A percentile compares a stretch with the other conserved stretches of the same genome.
phyloP scores from a whole-genome alignment of 2,329 filamentous ascomycete genomes.

The Aspergillus sp. region DNA sequence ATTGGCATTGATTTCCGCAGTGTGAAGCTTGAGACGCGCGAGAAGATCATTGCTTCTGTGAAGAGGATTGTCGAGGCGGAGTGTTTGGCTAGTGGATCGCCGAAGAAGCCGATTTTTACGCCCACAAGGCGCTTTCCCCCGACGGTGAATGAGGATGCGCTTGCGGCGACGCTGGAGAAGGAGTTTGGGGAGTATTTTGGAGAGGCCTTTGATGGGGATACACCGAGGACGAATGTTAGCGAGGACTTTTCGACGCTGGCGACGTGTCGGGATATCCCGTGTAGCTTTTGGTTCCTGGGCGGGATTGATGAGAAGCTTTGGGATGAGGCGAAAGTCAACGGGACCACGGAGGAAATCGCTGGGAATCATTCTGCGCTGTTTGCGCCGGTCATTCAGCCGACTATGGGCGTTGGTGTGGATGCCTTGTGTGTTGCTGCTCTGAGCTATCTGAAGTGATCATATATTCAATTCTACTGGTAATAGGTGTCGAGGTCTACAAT shows the following conservation, averaged over 20 bases:
- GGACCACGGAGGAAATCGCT: slow-evolving; percentile 50
- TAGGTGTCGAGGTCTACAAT: no score
- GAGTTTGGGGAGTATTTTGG: slow-evolving; percentile 51
- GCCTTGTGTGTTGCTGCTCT: slow-evolving; percentile 53
- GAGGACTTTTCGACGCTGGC: slow-evolving; percentile 62
- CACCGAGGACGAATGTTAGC: slow-evolving; percentile 38
- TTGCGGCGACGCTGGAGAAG: slow-evolving; percentile 45
- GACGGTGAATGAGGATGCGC: slow-evolving; percentile 51
- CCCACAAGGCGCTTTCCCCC: slow-evolving; percentile 53
- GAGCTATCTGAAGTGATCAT: slow-evolving; percentile 44
- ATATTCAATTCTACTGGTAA: no score
- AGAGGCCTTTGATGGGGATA: slow-evolving; percentile 33
- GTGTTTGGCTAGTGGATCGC: slow-evolving; percentile 51
- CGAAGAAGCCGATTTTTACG: slow-evolving; percentile 48
- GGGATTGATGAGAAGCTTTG: slow-evolving; percentile 52
- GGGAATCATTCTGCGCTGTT: slow-evolving; percentile 62
- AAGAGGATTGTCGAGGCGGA: slow-evolving; percentile 59
- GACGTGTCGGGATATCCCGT: slow-evolving; percentile 50
- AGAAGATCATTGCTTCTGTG: slow-evolving; percentile 49
- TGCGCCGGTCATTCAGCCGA: slow-evolving; percentile 59
- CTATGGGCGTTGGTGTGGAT: slow-evolving; percentile 54
- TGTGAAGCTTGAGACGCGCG: slow-evolving; percentile 46
- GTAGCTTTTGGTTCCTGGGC: slow-evolving; percentile 58
- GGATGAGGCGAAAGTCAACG: slow-evolving; percentile 50
- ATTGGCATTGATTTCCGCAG: slow-evolving; percentile 58